Conservation (phyloP, 1,284 basidiomycete species). For the Spongispora temasekensis region DNA sequence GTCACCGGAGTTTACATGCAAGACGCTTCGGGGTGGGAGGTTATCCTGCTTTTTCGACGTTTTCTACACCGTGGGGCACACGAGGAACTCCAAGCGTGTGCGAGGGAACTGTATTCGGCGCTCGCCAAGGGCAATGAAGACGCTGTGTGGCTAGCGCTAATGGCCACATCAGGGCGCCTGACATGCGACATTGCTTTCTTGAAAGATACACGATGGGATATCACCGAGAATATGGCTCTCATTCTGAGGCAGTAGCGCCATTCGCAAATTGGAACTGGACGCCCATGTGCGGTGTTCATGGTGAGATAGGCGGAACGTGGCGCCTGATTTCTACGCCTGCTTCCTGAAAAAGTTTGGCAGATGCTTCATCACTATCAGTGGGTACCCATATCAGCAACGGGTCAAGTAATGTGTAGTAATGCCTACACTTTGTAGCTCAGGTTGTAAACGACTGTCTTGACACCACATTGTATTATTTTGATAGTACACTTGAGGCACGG, state of each 20-base stretch:
- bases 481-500: slow-evolving; percentile 95
- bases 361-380: slow-evolving; percentile 70
- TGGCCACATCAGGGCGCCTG: slow-evolving; percentile 51
- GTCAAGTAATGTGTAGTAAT: not conserved
- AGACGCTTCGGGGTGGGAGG: slow-evolving; percentile 77
- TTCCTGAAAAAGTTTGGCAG: slow-evolving; percentile 73
- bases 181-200: slow-evolving; percentile 52
- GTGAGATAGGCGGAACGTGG: slow-evolving; percentile 44
- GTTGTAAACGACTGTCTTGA: slow-evolving; percentile 94
- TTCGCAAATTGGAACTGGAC: slow-evolving; percentile 1
- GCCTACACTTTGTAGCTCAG: slow-evolving; percentile 91
- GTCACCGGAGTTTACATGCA: slow-evolving; percentile 65
- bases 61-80: slow-evolving; percentile 71
- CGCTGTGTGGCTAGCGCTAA: slow-evolving; percentile 78
- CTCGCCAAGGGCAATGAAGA: slow-evolving; percentile 69
- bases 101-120: slow-evolving; percentile 63
- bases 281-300: slow-evolving; percentile 13
- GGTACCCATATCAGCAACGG: not conserved
- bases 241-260: slow-evolving; percentile 40
- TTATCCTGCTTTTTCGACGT: slow-evolving; percentile 69
- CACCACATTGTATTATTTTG: slow-evolving; percentile 96
- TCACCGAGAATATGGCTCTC: slow-evolving; percentile 50
- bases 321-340: slow-evolving; percentile 79
- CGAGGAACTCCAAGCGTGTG: slow-evolving; percentile 69
- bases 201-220: slow-evolving; percentile 59